Percentiles rank a stretch among this genome's conserved stretches.
Conservation (phyloP, 352 stramenopile genomes). For the Phytopythium boreale region DNA sequence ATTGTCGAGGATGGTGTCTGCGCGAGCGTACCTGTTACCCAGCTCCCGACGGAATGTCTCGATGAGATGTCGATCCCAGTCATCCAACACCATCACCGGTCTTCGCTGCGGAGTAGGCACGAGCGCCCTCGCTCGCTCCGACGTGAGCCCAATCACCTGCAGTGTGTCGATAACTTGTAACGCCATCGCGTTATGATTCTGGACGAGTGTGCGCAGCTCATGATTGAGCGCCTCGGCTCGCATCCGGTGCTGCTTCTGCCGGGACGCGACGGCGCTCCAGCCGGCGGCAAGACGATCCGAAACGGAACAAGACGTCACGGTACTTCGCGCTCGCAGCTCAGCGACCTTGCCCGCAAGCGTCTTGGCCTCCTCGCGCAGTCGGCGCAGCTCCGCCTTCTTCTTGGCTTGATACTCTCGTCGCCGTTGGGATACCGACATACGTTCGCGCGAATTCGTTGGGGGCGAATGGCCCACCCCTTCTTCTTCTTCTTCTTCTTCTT, state of each 20-base stretch:
- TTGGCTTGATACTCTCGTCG: not conserved
- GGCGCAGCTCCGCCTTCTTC: not conserved
- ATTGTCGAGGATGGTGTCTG: not conserved
- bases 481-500: too few relatives aligned
- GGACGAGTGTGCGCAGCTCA: not conserved
- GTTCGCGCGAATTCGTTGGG: too few relatives aligned
- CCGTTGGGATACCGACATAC: too few relatives aligned
- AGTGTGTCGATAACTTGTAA: not conserved
- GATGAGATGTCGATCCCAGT: not conserved
- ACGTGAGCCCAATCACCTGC: not conserved
- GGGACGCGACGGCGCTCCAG: not conserved
- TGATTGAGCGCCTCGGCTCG: not conserved
- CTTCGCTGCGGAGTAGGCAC: not conserved
- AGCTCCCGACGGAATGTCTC: not conserved
- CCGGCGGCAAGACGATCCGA: not conserved
- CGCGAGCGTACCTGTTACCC: not conserved
- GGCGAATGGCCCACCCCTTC: too few relatives aligned
- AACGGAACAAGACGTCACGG: too few relatives aligned
- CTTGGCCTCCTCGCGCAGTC: not conserved
- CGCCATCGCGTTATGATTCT: not conserved
- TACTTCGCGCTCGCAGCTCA: not conserved
- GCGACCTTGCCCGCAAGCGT: not conserved
- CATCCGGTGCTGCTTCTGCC: not conserved
- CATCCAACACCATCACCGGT: not conserved
- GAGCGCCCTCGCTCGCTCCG: not conserved